Conservation (phyloP, 2,329 filamentous ascomycete genomes). For the Elsinoe perseae region DNA sequence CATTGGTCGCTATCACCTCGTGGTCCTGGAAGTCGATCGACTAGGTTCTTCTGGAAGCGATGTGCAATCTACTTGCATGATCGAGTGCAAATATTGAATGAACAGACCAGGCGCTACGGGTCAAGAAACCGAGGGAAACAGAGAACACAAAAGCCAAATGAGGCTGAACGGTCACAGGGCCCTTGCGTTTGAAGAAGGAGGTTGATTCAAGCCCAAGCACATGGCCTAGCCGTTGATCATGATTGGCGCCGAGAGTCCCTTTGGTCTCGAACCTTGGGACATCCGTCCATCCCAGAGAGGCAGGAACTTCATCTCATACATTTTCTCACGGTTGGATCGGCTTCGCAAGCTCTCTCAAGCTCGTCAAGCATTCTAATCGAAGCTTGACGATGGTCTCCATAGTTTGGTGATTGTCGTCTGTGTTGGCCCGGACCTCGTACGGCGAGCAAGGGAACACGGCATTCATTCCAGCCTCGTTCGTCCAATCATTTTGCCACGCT, state of each 20-base stretch:
- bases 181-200: neutral
- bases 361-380: conserved; percentile 8
- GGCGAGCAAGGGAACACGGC: neutral
- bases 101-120: conserved; percentile 6
- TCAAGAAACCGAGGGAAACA: neutral
- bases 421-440: neutral
- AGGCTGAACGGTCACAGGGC: conserved; percentile 12
- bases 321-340: neutral
- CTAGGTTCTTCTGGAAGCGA: conserved; percentile 7
- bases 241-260: conserved; percentile 2
- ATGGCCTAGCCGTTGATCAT: conserved; percentile 3
- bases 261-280: conserved; percentile 6
- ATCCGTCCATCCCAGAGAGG: conserved; percentile 7
- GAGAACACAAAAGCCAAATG: conserved; percentile 9
- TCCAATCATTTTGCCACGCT: conserved; percentile 9
- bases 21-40: neutral
- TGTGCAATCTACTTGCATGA: conserved; percentile 11
- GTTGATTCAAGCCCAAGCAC: conserved; percentile 12
- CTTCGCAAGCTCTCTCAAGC: neutral
- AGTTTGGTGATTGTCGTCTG: neutral
- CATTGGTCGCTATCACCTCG: conserved; percentile 9
- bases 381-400: conserved; percentile 9
- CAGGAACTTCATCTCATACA: neutral
- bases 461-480: conserved; percentile 2
- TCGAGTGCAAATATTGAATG: neutral